Evolutionary conservation across 805 yeast genomes (phyloP).

Genomic region (Metschnikowia corniflorae): DNA sequence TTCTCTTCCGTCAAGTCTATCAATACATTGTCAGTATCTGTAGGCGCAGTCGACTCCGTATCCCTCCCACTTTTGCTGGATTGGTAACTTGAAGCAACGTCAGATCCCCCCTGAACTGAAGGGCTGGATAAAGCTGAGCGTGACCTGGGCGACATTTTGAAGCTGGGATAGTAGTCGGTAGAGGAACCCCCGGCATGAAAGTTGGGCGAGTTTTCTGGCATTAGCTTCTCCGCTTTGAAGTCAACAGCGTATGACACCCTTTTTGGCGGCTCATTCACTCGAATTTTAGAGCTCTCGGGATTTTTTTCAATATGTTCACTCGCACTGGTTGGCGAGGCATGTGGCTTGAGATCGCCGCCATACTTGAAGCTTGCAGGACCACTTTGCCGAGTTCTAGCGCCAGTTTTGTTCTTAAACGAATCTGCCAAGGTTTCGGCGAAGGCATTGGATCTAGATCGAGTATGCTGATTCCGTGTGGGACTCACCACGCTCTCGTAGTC

Average conservation of each 20-base stretch:
- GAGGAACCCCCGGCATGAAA: neutral
- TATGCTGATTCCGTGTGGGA: constrained; percentile 3
- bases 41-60: constrained; percentile 25
- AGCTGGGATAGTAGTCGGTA: neutral
- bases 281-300: constrained; percentile 16
- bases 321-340: neutral
- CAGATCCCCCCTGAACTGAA: constrained; percentile 7
- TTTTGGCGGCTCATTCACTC: constrained; percentile 38
- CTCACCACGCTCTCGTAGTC: constrained; percentile 2
- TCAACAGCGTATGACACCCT: constrained; percentile 38
- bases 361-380: neutral
- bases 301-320: neutral
- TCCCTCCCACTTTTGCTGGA: constrained; percentile 28
- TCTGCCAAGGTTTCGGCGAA: neutral
- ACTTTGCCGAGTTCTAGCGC: neutral
- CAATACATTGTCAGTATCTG: constrained; percentile 37
- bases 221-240: constrained; percentile 22
- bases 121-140: neutral
- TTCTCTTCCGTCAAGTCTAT: constrained; percentile 41
- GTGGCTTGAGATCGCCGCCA: neutral
- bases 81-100: constrained; percentile 26
- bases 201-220: neutral
- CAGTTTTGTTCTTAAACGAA: neutral
- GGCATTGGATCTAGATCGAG: constrained; percentile 10
- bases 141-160: constrained; percentile 2